Percentiles rank a stretch among this genome's conserved stretches.
Evolutionary conservation across 208 protist genomes (phyloP).

Genomic region (Blastocrithidia nonstop): DNA sequence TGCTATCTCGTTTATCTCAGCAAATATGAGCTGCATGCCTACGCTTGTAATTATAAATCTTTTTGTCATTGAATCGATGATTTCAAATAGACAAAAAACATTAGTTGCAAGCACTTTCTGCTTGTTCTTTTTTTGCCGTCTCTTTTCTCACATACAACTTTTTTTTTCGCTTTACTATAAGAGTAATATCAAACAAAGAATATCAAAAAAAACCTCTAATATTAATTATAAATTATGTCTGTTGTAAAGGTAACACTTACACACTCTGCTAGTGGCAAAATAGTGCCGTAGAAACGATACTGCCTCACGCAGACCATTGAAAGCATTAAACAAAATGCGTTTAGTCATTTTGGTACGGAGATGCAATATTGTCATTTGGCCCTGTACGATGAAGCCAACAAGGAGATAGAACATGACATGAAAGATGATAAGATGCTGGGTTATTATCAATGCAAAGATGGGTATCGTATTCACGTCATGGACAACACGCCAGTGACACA

Average conservation of each 20-base stretch:
- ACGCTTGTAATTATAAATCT: no score
- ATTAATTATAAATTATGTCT: no score
- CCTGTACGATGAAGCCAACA: conserved; percentile 58
- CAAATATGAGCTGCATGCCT: no score
- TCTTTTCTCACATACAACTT: background rate
- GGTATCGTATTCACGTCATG: conserved; percentile 77
- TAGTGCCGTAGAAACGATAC: conserved; percentile 83
- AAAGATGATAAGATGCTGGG: conserved; percentile 58
- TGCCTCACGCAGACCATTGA: conserved; percentile 51
- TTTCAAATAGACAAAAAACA: no score
- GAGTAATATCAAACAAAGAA: background rate
- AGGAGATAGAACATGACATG: conserved; percentile 42
- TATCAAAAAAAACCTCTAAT: background rate
- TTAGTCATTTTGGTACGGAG: conserved; percentile 66
- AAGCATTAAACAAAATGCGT: conserved; percentile 66
- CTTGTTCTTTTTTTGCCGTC: background rate
- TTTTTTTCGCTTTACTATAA: background rate
- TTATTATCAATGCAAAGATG: conserved; percentile 73
- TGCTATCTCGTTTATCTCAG: no score
- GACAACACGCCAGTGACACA: conserved; percentile 63
- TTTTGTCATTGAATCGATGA: no score
- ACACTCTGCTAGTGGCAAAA: conserved; percentile 54
- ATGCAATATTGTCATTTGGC: conserved; percentile 53
- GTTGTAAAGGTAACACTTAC: conserved; percentile 68
- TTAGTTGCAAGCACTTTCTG: background rate